Conservation (phyloP, 176 grass and related monocot genomes). For the Aegilops bicornis region DNA sequence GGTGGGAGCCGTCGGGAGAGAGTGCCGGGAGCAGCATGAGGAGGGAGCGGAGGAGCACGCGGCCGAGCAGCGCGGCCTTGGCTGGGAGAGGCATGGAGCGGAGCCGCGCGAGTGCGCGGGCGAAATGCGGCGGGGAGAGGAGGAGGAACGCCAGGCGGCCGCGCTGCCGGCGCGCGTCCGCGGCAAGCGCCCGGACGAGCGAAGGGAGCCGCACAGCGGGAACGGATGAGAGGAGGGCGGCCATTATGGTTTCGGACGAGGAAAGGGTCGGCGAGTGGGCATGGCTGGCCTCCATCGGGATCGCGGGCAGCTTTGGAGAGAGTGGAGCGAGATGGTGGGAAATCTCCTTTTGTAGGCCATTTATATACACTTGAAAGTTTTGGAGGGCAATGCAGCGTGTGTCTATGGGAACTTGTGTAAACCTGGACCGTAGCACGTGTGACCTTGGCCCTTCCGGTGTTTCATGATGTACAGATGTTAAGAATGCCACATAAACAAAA, state of each 20-base stretch:
- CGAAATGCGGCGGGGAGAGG: slow-evolving; percentile 72
- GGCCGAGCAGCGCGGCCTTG: slow-evolving; percentile 70
- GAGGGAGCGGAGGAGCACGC: slow-evolving; percentile 75
- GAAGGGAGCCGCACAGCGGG: slow-evolving; percentile 40
- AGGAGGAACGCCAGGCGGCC: slow-evolving; percentile 84
- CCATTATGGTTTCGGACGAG: slow-evolving; percentile 63
- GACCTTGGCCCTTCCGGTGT: too few species aligned
- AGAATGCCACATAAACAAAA: too few species aligned
- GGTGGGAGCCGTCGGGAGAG: slow-evolving; percentile 27
- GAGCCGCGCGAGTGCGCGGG: slow-evolving; percentile 61
- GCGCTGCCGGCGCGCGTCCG: slow-evolving; percentile 49
- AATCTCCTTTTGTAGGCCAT: slow-evolving; percentile 25
- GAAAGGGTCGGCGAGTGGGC: slow-evolving; percentile 31
- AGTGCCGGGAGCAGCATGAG: slow-evolving; percentile 52
- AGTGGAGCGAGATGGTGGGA: slow-evolving; percentile 27
- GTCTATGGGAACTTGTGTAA: slow-evolving; percentile 21
- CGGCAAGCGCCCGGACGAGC: slow-evolving; percentile 38
- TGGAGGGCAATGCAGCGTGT: background rate
- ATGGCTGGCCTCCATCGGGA: slow-evolving; percentile 42
- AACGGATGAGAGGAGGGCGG: slow-evolving; percentile 43
- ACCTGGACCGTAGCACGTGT: background rate
- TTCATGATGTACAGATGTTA: too few species aligned
- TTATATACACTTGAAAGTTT: slow-evolving; percentile 22
- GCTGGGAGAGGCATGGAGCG: slow-evolving; percentile 53
- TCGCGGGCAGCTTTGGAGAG: background rate